Conservation (phyloP, 371 early-diverging fungal species). For the Actinomucor elegans region DNA sequence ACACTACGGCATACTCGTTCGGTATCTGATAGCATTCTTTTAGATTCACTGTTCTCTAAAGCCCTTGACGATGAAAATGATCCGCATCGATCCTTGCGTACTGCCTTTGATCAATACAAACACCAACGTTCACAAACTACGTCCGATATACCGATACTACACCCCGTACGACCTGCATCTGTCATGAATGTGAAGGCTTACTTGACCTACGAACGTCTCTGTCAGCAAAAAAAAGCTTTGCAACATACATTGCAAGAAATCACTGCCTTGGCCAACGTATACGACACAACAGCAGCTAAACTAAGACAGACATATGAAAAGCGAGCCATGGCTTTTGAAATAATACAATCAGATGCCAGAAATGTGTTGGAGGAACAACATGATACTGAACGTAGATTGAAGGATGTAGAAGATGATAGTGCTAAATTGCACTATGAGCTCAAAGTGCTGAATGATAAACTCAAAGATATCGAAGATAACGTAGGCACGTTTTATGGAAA, state of each 20-base stretch:
- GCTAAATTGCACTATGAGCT: constrained; percentile 50
- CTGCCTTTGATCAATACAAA: background rate
- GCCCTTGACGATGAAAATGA: background rate
- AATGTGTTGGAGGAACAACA: constrained; percentile 35
- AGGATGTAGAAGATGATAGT: constrained; percentile 40
- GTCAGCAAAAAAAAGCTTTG: constrained; percentile 29
- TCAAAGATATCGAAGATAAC: constrained; percentile 48
- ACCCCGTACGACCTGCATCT: constrained; percentile 12
- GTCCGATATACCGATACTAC: background rate
- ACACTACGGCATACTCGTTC: constrained; percentile 27
- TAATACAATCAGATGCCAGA: constrained; percentile 21
- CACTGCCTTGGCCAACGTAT: constrained; percentile 22
- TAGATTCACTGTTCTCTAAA: background rate
- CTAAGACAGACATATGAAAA: constrained; percentile 30
- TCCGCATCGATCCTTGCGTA: background rate
- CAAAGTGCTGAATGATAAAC: constrained; percentile 43
- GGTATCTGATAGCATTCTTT: constrained; percentile 19
- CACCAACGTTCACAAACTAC: background rate
- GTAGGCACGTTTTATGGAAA: constrained; percentile 44
- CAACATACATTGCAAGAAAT: constrained; percentile 26
- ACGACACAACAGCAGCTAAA: constrained; percentile 31
- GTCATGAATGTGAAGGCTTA: constrained; percentile 41
- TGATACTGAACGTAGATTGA: constrained; percentile 29
- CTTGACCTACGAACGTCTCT: constrained; percentile 36
- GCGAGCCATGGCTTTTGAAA: constrained; percentile 31